Percentiles rank a stretch among this genome's conserved stretches.
Evolutionary conservation across 106 monocot genomes (phyloP).

Genomic region (Gastrodia elata): DNA sequence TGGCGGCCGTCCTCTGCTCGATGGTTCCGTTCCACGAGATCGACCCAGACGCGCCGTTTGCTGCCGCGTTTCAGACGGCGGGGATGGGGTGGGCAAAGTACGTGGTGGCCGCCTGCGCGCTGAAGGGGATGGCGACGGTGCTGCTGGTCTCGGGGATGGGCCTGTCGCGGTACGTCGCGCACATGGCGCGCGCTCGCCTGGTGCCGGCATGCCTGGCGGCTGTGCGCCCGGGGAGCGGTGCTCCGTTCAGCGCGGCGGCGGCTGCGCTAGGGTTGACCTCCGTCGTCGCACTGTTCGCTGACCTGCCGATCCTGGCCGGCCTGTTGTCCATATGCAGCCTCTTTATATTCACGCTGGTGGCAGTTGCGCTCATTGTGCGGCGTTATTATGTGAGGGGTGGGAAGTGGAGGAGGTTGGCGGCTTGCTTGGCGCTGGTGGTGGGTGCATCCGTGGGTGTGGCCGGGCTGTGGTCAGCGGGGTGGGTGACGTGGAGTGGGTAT

Average conservation of each 20-base stretch:
- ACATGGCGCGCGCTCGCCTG: slow-evolving; percentile 20
- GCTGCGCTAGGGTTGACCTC: slow-evolving; percentile 8
- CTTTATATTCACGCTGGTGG: slow-evolving; percentile 19
- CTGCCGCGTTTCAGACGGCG: slow-evolving; percentile 7
- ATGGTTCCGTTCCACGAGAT: slow-evolving; percentile 10
- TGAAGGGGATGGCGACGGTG: slow-evolving; percentile 18
- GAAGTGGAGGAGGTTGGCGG: slow-evolving; percentile 9
- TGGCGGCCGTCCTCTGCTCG: slow-evolving; percentile 1
- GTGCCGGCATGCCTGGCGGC: slow-evolving; percentile 8
- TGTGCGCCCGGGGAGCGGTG: slow-evolving; percentile 11
- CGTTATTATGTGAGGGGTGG: slow-evolving; percentile 14
- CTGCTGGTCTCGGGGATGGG: slow-evolving; percentile 18
- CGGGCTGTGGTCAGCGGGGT: slow-evolving; percentile 11
- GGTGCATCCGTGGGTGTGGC: not conserved
- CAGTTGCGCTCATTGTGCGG: slow-evolving; percentile 14
- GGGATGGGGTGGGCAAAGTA: slow-evolving; percentile 22
- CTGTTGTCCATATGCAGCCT: slow-evolving; percentile 18
- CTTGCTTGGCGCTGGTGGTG: slow-evolving; percentile 6
- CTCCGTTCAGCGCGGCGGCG: slow-evolving; percentile 12
- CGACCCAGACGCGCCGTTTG: slow-evolving; percentile 14
- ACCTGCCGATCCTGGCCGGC: slow-evolving; percentile 13
- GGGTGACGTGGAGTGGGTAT: slow-evolving; percentile 6
- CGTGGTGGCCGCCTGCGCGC: slow-evolving; percentile 12
- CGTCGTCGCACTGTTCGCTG: slow-evolving; percentile 14
- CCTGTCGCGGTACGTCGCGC: slow-evolving; percentile 12